phyloP scores from a whole-genome alignment of 2,329 filamentous ascomycete genomes.

The Colletotrichum echinochloae region DNA sequence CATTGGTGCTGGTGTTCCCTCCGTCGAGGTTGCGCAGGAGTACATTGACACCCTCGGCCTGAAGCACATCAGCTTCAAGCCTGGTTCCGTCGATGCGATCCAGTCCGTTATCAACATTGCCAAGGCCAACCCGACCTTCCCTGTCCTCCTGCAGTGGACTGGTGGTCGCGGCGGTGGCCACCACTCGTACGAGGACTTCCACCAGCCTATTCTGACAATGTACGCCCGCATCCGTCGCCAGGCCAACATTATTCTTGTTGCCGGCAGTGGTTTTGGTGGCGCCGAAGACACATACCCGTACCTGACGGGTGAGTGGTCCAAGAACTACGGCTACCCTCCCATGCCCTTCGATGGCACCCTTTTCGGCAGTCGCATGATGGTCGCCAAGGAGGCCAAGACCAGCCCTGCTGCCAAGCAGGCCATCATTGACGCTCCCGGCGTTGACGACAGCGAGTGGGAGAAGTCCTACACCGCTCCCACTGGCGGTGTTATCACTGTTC shows the following conservation, averaged over 20 bases:
- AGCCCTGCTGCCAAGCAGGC: constrained; percentile 89
- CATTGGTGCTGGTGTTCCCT: constrained; percentile 93
- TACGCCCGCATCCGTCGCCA: constrained; percentile 88
- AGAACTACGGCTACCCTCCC: constrained; percentile 84
- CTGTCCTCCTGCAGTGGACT: constrained; percentile 95
- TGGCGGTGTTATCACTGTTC: constrained; percentile 94
- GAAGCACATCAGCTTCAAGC: constrained; percentile 96
- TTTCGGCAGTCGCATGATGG: constrained; percentile 95
- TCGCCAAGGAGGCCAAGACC: constrained; percentile 90
- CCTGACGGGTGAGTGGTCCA: constrained; percentile 89
- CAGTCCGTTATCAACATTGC: constrained; percentile 93
- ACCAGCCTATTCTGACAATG: constrained; percentile 91
- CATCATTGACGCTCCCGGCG: constrained; percentile 85
- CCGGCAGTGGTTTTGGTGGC: constrained; percentile 91
- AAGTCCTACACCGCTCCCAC: constrained; percentile 92
- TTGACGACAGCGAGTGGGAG: constrained; percentile 88
- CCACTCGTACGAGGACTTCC: constrained; percentile 96
- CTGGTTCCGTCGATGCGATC: constrained; percentile 88
- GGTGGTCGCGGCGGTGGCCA: constrained; percentile 93
- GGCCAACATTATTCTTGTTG: constrained; percentile 88
- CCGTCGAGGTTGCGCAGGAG: constrained; percentile 91
- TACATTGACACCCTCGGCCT: constrained; percentile 94
- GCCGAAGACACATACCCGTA: constrained; percentile 93
- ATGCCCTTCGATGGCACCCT: constrained; percentile 96
- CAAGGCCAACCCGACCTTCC: constrained; percentile 92